Evolutionary conservation across 2,329 filamentous ascomycete genomes (phyloP).

Genomic region (Ceratocystis variospora): DNA sequence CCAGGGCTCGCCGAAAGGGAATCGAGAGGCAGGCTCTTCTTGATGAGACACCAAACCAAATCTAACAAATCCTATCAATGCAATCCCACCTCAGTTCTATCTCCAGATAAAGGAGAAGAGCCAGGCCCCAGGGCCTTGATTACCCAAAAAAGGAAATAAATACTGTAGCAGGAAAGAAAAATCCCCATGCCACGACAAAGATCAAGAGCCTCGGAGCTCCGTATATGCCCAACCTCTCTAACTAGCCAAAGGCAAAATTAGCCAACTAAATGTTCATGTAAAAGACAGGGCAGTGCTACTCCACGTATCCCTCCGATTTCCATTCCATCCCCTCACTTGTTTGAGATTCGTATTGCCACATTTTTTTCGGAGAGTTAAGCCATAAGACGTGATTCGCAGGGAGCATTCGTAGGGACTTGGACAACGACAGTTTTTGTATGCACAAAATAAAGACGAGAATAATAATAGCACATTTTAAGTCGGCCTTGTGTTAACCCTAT

Average conservation of each 20-base stretch:
- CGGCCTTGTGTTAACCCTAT: background rate
- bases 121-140: background rate
- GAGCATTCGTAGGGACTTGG: background rate
- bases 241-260: background rate
- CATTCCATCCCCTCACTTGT: background rate
- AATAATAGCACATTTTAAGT: no score
- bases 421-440: background rate
- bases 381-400: background rate
- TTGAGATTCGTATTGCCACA: constrained; percentile 6
- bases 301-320: background rate
- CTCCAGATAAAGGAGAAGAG: background rate
- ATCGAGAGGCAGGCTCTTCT: background rate
- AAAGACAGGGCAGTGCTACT: background rate
- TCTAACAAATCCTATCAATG: background rate
- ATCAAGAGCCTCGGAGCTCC: background rate
- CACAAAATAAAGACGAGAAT: background rate
- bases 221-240: background rate
- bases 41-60: background rate
- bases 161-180: background rate
- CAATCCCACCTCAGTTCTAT: background rate
- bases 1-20: background rate
- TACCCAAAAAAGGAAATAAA: background rate
- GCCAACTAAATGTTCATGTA: background rate
- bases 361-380: background rate
- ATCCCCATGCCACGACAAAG: no score